Evolutionary conservation across 1,284 basidiomycete species (phyloP).

Genomic region (Tilletiaria anomala): DNA sequence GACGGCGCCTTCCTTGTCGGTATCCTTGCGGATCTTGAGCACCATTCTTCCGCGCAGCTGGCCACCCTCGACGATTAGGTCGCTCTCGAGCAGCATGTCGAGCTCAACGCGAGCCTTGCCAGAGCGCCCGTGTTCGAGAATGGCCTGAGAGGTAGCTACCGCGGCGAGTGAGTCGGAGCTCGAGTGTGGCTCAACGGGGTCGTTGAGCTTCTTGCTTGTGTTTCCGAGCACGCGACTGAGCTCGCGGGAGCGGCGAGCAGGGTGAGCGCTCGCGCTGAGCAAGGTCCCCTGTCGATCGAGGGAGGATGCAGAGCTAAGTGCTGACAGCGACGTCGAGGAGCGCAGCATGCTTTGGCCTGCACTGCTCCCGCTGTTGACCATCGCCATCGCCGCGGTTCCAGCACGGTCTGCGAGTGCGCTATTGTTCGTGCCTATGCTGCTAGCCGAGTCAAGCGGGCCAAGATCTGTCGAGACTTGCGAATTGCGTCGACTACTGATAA

Average conservation of each 20-base stretch:
- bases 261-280: constrained; percentile 18
- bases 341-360: no score
- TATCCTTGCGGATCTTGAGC: constrained; percentile 52
- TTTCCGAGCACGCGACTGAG: constrained; percentile 22
- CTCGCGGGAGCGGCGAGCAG: constrained; percentile 21
- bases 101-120: constrained; percentile 62
- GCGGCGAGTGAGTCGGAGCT: constrained; percentile 8
- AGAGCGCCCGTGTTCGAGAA: constrained; percentile 24
- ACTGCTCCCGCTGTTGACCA: no score
- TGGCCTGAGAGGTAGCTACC: constrained; percentile 10
- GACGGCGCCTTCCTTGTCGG: constrained; percentile 45
- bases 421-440: no score
- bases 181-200: constrained; percentile 2
- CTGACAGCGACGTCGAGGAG: no score
- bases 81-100: constrained; percentile 63
- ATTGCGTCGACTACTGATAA: no score
- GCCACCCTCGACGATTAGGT: constrained; percentile 68
- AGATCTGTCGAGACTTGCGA: no score
- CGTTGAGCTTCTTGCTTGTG: constrained; percentile 1
- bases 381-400: no score
- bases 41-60: constrained; percentile 59
- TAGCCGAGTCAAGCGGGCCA: no score
- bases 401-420: no score
- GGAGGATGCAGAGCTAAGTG: no score
- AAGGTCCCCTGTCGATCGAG: constrained; percentile 25